These are phyloP conservation scores for Botrytis tulipae DNA, from an alignment of 2,329 filamentous ascomycete genomes.

Conservation along the genomic window DNA sequence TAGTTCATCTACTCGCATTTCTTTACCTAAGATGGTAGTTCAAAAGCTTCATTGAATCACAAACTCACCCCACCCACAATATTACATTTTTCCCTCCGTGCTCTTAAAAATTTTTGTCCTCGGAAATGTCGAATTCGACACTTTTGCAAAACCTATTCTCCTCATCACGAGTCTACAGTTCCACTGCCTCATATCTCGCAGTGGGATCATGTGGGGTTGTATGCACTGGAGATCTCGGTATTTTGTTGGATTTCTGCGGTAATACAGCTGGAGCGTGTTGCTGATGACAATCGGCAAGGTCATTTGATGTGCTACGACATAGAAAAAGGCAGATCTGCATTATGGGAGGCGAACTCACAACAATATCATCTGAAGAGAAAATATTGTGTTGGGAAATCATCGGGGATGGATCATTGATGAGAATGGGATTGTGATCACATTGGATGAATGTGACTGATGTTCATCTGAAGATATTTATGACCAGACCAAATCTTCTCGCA, in stretches of 20 bases:
- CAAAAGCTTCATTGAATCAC: background rate
- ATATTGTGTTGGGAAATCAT: background rate
- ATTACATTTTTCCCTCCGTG: background rate
- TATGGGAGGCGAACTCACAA: background rate
- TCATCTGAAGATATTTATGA: background rate
- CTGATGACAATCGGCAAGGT: background rate
- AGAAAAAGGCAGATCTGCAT: background rate
- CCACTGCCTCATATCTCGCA: background rate
- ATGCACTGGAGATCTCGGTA: conserved; percentile 9
- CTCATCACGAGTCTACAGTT: background rate
- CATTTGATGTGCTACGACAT: background rate
- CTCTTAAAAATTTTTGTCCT: background rate
- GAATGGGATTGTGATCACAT: background rate
- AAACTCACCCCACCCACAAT: background rate
- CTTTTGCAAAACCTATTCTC: background rate
- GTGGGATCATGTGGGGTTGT: background rate
- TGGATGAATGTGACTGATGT: background rate
- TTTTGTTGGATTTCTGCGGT: background rate
- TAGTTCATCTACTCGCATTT: background rate
- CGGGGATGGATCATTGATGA: background rate
- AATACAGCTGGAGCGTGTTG: background rate
- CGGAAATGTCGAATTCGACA: background rate
- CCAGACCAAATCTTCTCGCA: background rate
- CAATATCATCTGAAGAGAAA: background rate
- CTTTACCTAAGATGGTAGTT: background rate